Conservation (phyloP, 495 filamentous ascomycete species). For the Pyrenopolyporus hunteri region DNA sequence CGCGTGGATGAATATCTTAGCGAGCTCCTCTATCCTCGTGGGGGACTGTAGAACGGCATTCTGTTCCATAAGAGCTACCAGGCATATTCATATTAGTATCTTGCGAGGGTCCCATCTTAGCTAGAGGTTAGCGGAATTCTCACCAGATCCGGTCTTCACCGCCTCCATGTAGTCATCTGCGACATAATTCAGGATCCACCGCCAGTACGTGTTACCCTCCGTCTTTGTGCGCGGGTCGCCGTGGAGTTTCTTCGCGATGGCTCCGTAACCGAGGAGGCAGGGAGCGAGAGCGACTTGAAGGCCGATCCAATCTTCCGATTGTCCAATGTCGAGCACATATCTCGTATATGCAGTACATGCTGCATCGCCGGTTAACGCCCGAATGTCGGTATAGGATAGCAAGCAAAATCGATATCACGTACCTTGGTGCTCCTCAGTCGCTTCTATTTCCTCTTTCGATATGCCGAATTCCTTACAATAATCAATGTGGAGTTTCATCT, state of each 20-base stretch:
- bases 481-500: constrained; percentile 78
- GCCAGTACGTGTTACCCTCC: constrained; percentile 80
- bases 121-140: constrained; percentile 25
- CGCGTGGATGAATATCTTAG: constrained; percentile 81
- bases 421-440: constrained; percentile 75
- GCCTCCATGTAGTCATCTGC: constrained; percentile 76
- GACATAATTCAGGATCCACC: constrained; percentile 88
- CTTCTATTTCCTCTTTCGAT: constrained; percentile 74
- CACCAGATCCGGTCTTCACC: constrained; percentile 70
- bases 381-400: neutral
- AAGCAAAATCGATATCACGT: neutral
- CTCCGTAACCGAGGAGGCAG: constrained; percentile 85
- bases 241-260: constrained; percentile 71
- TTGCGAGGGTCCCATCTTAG: neutral
- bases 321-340: constrained; percentile 87
- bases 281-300: constrained; percentile 84
- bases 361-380: constrained; percentile 41
- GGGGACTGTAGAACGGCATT: constrained; percentile 73
- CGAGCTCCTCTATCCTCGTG: constrained; percentile 77
- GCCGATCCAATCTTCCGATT: constrained; percentile 83
- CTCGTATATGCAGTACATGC: constrained; percentile 77
- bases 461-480: constrained; percentile 84
- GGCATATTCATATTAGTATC: constrained; percentile 33
- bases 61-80: constrained; percentile 70
- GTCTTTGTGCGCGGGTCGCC: constrained; percentile 59